Conservation (phyloP, 306 rosid species). For the Malus fusca region DNA sequence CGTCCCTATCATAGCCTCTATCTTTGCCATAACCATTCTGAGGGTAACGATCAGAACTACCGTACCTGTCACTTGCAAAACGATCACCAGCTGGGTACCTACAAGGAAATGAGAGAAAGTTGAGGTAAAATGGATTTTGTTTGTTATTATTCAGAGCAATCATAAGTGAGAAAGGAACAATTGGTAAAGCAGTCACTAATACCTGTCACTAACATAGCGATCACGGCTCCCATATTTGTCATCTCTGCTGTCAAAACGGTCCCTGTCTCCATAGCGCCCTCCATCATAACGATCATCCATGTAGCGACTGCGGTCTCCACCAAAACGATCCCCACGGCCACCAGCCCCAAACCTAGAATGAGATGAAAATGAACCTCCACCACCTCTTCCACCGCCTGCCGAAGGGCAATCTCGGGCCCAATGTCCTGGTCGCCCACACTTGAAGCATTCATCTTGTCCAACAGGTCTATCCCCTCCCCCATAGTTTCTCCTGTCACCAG, state of each 20-base stretch:
- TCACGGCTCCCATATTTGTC: conserved; percentile 77
- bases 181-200: conserved; percentile 6
- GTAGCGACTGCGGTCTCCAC: conserved; percentile 65
- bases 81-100: conserved; percentile 73
- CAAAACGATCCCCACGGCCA: conserved; percentile 69
- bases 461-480: conserved; percentile 58
- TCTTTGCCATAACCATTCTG: conserved; percentile 84
- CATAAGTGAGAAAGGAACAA: neutral
- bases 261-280: conserved; percentile 79
- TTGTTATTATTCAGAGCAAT: neutral
- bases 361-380: conserved; percentile 64
- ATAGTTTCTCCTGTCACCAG: conserved; percentile 74
- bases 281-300: conserved; percentile 75
- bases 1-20: conserved; percentile 59
- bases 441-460: conserved; percentile 93
- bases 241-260: conserved; percentile 70
- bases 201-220: conserved; percentile 81
- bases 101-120: neutral
- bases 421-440: conserved; percentile 94
- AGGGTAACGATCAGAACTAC: conserved; percentile 60
- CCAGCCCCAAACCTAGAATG: conserved; percentile 72
- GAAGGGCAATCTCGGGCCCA: conserved; percentile 97
- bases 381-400: conserved; percentile 60
- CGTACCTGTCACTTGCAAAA: conserved; percentile 61
- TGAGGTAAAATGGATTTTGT: neutral